Evolutionary conservation across 306 rosid species (phyloP).

Genomic region (Fragaria vesca): DNA sequence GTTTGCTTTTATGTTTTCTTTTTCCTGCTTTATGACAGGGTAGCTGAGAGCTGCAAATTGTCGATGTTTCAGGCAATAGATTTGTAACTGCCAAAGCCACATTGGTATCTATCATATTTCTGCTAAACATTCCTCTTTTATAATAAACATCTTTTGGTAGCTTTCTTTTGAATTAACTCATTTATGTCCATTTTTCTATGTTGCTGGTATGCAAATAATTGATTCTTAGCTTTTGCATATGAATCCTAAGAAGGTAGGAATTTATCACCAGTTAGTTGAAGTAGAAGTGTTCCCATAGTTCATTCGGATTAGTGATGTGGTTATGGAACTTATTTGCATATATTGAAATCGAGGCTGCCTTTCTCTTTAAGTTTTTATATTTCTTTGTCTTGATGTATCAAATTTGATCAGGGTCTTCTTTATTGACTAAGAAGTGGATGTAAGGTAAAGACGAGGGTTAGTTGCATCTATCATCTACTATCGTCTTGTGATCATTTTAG

Average conservation of each 20-base stretch:
- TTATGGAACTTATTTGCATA: neutral
- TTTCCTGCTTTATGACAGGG: no score
- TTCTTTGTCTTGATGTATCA: no score
- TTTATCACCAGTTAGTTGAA: neutral
- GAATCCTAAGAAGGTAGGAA: neutral
- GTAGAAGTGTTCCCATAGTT: conserved; percentile 3
- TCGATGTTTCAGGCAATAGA: conserved; percentile 45
- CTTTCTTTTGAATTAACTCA: neutral
- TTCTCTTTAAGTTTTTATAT: neutral
- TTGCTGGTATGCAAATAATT: neutral
- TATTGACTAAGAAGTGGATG: no score
- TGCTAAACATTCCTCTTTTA: neutral
- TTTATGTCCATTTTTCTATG: neutral
- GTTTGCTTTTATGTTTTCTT: no score
- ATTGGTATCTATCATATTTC: conserved; percentile 35
- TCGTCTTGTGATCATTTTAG: no score
- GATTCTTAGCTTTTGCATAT: neutral
- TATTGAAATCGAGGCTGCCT: neutral
- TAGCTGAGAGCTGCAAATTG: no score
- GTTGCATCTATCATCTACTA: no score
- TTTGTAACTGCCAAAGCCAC: conserved; percentile 74
- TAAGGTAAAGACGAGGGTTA: no score
- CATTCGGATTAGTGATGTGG: neutral
- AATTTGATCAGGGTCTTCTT: no score
- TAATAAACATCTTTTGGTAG: neutral